phyloP scores from a whole-genome alignment of 2,329 filamentous ascomycete species.

The Escovopsis sp. region DNA sequence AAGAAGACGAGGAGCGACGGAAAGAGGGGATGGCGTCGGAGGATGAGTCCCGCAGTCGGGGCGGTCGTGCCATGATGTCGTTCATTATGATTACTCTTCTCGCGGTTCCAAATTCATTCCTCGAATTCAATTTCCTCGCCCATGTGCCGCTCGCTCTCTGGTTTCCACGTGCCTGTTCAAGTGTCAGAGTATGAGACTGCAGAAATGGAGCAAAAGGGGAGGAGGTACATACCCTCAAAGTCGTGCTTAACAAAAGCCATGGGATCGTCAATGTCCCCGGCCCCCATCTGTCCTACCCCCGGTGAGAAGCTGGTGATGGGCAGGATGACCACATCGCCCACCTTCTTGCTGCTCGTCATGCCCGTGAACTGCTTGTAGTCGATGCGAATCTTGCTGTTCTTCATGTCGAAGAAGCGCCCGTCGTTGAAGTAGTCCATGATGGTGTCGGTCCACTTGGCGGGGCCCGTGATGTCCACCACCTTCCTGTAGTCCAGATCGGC shows the following conservation, averaged over 20 bases:
- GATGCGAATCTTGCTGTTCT: constrained; percentile 53
- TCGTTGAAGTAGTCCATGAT: constrained; percentile 94
- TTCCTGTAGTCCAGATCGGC: constrained; percentile 47
- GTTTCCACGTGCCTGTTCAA: constrained; percentile 56
- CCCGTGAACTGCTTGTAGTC: constrained; percentile 82
- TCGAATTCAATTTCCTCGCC: constrained; percentile 27
- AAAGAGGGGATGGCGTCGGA: not conserved
- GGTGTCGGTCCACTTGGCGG: constrained; percentile 84
- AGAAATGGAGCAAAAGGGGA: constrained; percentile 7
- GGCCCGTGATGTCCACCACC: constrained; percentile 88
- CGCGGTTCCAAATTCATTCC: not conserved
- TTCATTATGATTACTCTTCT: too few species aligned
- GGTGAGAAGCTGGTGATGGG: constrained; percentile 97
- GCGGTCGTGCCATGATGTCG: too few species aligned
- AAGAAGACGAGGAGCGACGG: not conserved
- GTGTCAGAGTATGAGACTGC: not conserved
- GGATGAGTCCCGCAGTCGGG: too few species aligned
- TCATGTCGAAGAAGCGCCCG: constrained; percentile 72
- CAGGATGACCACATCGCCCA: constrained; percentile 84
- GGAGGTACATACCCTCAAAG: constrained; percentile 60
- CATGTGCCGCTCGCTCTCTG: constrained; percentile 55
- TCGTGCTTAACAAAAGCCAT: constrained; percentile 97
- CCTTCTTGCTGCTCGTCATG: constrained; percentile 67
- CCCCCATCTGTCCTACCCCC: constrained; percentile 84
- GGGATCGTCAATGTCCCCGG: constrained; percentile 73